These are phyloP conservation scores for Cladosporium oxysporum DNA, from an alignment of 2,329 filamentous ascomycete genomes.

Conservation along the genomic window DNA sequence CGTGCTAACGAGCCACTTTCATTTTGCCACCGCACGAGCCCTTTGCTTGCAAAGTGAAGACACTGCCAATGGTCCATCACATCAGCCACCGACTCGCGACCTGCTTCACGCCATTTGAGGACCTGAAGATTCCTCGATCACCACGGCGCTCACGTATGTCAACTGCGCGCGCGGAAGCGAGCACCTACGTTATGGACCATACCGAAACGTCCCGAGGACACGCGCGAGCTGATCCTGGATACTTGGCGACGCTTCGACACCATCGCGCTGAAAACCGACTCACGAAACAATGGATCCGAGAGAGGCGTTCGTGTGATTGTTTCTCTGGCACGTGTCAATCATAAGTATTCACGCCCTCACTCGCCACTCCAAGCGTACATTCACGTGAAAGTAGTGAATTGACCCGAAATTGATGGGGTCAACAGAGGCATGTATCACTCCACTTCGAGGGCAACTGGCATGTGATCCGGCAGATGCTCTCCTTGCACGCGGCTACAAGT, in stretches of 20 bases:
- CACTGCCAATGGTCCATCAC: not conserved
- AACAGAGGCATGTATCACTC: not conserved
- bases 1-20: not conserved
- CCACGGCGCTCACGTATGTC: not conserved
- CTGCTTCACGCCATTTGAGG: not conserved
- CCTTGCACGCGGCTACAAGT: not conserved
- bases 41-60: not conserved
- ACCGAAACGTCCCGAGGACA: not conserved
- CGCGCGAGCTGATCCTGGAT: not conserved
- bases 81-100: not conserved
- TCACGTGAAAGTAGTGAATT: not conserved
- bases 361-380: not conserved
- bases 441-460: not conserved
- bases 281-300: not conserved
- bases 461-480: not conserved
- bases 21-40: not conserved
- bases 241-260: not conserved
- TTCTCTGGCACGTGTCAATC: not conserved
- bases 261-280: not conserved
- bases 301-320: not conserved
- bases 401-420: not conserved
- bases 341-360: not conserved
- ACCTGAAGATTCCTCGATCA: not conserved
- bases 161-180: not conserved
- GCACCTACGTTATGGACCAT: not conserved